phyloP scores from a whole-genome alignment of 352 stramenopile genomes.

The Globisporangium nagaii region DNA sequence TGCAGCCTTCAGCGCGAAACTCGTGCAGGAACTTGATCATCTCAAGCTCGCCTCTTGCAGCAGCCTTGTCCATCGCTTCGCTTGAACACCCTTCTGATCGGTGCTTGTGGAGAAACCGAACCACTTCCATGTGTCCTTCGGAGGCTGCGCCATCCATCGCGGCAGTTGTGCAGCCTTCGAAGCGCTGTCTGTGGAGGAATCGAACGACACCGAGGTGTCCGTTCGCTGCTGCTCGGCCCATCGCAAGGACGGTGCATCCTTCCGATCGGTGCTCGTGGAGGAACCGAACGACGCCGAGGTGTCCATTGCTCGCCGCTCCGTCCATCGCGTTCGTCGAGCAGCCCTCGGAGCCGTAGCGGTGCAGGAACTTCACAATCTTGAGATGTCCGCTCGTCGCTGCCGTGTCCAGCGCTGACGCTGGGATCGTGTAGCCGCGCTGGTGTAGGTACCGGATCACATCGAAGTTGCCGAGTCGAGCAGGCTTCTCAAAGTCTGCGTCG shows the following conservation, averaged over 20 bases:
- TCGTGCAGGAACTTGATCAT: not conserved
- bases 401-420: not conserved
- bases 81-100: not conserved
- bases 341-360: not conserved
- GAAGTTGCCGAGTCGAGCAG: not conserved
- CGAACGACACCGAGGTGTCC: not conserved
- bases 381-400: not conserved
- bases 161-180: not conserved
- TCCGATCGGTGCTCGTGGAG: not conserved
- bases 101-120: not conserved
- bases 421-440: not conserved
- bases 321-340: not conserved
- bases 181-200: constrained; percentile 2
- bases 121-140: not conserved
- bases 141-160: not conserved
- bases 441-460: not conserved
- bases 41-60: not conserved
- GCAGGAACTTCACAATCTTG: not conserved
- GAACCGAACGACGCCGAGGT: not conserved
- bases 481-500: not conserved
- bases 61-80: not conserved
- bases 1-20: not conserved
- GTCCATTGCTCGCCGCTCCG: not conserved
- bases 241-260: not conserved
- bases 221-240: not conserved